Evolutionary conservation across 2,329 filamentous ascomycete species (phyloP).

Genomic region (Sclerotinia sclerotiorum): DNA sequence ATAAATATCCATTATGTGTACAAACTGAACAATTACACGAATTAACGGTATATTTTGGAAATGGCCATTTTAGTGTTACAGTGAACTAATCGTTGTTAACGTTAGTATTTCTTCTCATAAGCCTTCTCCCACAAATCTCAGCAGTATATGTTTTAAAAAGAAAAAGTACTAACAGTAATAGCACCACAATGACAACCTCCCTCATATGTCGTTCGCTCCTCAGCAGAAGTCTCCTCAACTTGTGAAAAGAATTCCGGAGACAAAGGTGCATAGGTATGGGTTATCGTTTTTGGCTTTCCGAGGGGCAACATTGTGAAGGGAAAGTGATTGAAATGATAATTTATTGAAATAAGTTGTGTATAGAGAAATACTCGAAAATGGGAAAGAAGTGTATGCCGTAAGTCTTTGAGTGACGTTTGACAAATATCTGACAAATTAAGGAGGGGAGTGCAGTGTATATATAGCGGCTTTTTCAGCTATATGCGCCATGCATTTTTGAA

Average conservation of each 20-base stretch:
- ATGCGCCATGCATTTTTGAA: background rate
- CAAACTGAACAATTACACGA: conserved; percentile 70
- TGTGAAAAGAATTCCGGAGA: background rate
- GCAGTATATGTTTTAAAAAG: background rate
- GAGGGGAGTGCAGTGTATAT: background rate
- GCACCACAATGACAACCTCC: conserved; percentile 57
- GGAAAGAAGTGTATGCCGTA: background rate
- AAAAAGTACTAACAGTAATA: conserved; percentile 36
- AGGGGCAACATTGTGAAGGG: background rate
- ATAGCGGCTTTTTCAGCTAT: background rate
- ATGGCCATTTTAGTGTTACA: conserved; percentile 50
- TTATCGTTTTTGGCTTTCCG: background rate
- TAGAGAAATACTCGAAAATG: background rate
- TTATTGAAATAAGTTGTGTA: background rate
- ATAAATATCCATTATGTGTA: conserved; percentile 50
- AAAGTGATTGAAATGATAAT: background rate
- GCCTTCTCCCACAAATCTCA: background rate
- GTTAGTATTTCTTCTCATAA: background rate
- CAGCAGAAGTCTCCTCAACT: conserved; percentile 27
- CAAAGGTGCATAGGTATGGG: conserved; percentile 15
- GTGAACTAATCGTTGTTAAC: conserved; percentile 44
- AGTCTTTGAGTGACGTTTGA: background rate
- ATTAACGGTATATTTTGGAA: conserved; percentile 49
- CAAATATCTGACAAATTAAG: background rate
- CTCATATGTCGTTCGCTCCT: conserved; percentile 45